Evolutionary conservation across 441 rosid genomes (phyloP).

Genomic region (Populus trichocarpa): DNA sequence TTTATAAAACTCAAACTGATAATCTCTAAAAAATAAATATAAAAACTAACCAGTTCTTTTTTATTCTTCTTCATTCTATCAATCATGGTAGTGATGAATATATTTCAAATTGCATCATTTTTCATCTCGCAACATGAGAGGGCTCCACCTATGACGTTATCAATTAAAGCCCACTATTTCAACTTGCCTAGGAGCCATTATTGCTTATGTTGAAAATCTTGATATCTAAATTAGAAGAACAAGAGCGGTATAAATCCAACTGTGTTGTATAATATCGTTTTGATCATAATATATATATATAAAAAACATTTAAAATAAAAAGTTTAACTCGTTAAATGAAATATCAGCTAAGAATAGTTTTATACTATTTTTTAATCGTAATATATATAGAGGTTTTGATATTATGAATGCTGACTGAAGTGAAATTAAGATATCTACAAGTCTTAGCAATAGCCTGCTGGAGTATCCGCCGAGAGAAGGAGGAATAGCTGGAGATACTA

Average conservation of each 20-base stretch:
- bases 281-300: not conserved
- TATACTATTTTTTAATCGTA: too few relatives aligned
- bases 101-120: not conserved
- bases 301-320: too few relatives aligned
- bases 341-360: too few relatives aligned
- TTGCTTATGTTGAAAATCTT: not conserved
- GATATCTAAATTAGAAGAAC: too few relatives aligned
- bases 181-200: not conserved
- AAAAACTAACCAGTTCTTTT: accelerated
- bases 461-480: not conserved
- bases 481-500: not conserved
- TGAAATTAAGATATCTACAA: not conserved
- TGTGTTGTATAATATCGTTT: too few relatives aligned
- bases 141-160: not conserved
- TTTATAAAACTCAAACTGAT: too few relatives aligned
- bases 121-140: not conserved
- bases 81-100: not conserved
- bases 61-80: not conserved
- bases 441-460: not conserved
- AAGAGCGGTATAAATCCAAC: not conserved
- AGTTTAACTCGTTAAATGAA: too few relatives aligned
- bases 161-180: not conserved
- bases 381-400: too few relatives aligned
- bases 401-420: too few relatives aligned
- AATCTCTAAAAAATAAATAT: too few relatives aligned